Percentiles rank a stretch among this genome's conserved stretches.
Conservation (phyloP, 2,329 filamentous ascomycete genomes). For the Didymella keratinophila region DNA sequence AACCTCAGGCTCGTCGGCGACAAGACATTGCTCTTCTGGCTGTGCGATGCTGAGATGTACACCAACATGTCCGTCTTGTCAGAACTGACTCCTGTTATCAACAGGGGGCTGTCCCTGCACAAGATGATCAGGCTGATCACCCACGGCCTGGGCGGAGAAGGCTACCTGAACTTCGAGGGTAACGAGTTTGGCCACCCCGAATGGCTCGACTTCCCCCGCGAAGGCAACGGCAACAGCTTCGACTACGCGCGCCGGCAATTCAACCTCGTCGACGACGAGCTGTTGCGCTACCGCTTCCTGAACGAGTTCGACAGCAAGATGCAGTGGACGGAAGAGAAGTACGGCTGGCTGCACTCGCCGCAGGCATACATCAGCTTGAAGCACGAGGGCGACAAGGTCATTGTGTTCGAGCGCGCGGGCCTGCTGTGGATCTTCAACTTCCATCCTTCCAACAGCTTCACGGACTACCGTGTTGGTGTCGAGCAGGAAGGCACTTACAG, state of each 20-base stretch:
- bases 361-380: slow-evolving; percentile 95
- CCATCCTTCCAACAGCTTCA: slow-evolving; percentile 82
- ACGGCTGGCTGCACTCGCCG: slow-evolving; percentile 84
- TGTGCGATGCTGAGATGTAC: slow-evolving; percentile 96
- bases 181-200: slow-evolving; percentile 99
- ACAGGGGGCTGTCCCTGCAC: slow-evolving; percentile 89
- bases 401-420: slow-evolving; percentile 93
- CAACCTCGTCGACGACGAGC: slow-evolving; percentile 84
- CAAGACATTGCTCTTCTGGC: slow-evolving; percentile 97
- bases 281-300: slow-evolving; percentile 88
- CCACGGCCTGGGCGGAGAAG: slow-evolving; percentile 89
- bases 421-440: slow-evolving; percentile 97
- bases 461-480: slow-evolving; percentile 90
- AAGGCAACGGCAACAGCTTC: slow-evolving; percentile 91
- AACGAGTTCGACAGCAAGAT: slow-evolving; percentile 94
- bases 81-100: slow-evolving; percentile 85
- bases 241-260: slow-evolving; percentile 94
- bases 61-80: slow-evolving; percentile 93
- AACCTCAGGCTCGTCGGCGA: slow-evolving; percentile 82
- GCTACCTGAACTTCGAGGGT: slow-evolving; percentile 97
- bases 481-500: slow-evolving; percentile 85
- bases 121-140: slow-evolving; percentile 98
- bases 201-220: slow-evolving; percentile 97
- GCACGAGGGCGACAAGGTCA: slow-evolving; percentile 90
- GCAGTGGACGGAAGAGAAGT: slow-evolving; percentile 86